Evolutionary conservation across 305 asterid genomes (phyloP), one percentile per base, ranked within the genome.

Genomic region (Fraxinus sp.): DNA sequence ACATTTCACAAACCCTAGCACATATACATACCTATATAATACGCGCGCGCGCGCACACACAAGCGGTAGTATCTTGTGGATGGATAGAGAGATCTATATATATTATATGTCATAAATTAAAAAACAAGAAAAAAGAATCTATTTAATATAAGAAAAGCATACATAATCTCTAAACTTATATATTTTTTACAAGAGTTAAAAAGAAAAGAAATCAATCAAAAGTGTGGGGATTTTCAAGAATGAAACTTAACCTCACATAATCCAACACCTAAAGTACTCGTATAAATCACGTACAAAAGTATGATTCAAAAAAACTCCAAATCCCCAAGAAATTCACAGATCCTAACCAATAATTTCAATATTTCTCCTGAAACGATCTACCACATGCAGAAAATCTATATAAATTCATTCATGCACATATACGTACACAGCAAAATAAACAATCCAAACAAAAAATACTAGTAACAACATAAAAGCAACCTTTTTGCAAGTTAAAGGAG

Each of bases 401-500:
- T 6, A 71, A 11, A 71, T 71, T 32, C 76, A 71, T 71, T 33
- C 41, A 32, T 7, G 76, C 76, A 14, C 18, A 68, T 28, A 66
- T 26, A 66, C 74, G 14, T 66, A 26, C 76, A 32, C 24, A 32
- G 10, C 18, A 32, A 32, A 71, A 22, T 32, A 32, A 71, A 32
- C 2, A n/a, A 32, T 32, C 8, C 75, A 8, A 18, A 55, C 10
- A 18, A n/a, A 5, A n/a, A 5, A 55, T 55, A 55, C 66, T n/a
- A 55, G 24, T n/a, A 84, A 74, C 14, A 2, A 4, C 3, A 7
- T 13, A 77, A 77, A 46, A 72, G 13, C 73, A 1, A 94, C 98
- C 97, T 94, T 94, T 89, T 94, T 94, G 93, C 98, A 95, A 64
- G 98, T 95, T 82, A 93, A 89, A 82, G 98, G 98, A 18, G 98